Percentiles rank a stretch among this genome's conserved stretches.
phyloP scores from a whole-genome alignment of 305 asterid species.

The Ajuga reptans region DNA sequence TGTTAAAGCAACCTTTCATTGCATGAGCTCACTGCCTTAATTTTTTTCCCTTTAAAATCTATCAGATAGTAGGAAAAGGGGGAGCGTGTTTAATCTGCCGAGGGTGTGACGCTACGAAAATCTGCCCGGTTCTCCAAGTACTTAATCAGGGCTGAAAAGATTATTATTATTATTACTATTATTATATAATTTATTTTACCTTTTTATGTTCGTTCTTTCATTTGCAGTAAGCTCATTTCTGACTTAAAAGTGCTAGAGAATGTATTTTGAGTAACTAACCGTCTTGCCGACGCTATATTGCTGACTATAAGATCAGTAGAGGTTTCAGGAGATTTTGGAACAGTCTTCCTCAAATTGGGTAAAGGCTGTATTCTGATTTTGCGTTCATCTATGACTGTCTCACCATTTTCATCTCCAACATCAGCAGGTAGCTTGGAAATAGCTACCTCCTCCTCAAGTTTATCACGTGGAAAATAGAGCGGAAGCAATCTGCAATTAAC shows the following conservation, averaged over 20 bases:
- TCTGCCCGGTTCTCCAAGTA: too few species aligned
- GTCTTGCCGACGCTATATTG: slow-evolving; percentile 53
- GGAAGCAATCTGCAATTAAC: slow-evolving; percentile 64
- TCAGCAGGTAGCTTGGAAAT: slow-evolving; percentile 75
- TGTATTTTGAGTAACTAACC: slow-evolving; percentile 37
- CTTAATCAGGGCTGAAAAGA: too few species aligned
- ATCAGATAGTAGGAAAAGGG: too few species aligned
- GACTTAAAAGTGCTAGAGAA: slow-evolving; percentile 1
- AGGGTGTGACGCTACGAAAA: too few species aligned
- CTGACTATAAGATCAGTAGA: slow-evolving; percentile 51
- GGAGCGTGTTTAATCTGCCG: too few species aligned
- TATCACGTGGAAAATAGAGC: slow-evolving; percentile 82
- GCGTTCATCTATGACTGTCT: slow-evolving; percentile 71
- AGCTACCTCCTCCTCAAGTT: slow-evolving; percentile 71
- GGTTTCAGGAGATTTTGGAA: slow-evolving; percentile 35
- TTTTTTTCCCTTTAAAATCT: neutral
- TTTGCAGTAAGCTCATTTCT: neutral
- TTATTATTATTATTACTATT: too few species aligned
- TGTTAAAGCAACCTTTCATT: neutral
- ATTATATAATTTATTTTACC: too few species aligned
- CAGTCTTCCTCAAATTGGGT: slow-evolving; percentile 58
- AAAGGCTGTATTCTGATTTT: slow-evolving; percentile 78
- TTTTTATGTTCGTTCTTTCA: too few species aligned
- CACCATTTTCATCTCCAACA: slow-evolving; percentile 97
- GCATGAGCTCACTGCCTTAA: neutral